These are phyloP conservation scores for Cladosporium cucumerinum DNA, from an alignment of 2,329 filamentous ascomycete species.

Conservation along the genomic window DNA sequence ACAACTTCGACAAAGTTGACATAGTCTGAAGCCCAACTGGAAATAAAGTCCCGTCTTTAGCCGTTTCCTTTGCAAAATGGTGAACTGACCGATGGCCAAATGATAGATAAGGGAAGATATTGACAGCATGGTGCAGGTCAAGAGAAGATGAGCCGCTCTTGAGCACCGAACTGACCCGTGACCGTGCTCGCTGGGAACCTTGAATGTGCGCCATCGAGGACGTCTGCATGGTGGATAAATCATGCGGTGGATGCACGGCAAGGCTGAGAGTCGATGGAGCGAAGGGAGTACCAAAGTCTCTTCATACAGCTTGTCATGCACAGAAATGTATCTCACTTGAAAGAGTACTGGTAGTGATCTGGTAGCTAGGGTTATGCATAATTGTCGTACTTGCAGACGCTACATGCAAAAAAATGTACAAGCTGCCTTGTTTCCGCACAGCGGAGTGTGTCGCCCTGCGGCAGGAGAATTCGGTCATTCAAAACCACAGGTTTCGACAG, in stretches of 20 bases:
- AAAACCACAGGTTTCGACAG: background rate
- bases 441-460: background rate
- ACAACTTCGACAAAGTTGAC: no score
- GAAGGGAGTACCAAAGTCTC: background rate
- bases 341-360: background rate
- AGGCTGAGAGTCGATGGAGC: background rate
- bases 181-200: background rate
- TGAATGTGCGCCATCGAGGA: background rate
- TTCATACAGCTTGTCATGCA: background rate
- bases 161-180: no score
- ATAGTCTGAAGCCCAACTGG: no score
- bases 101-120: background rate
- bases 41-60: background rate
- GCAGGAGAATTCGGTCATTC: background rate
- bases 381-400: background rate
- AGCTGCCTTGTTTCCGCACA: background rate
- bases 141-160: no score
- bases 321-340: background rate
- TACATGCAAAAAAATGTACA: background rate
- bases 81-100: background rate
- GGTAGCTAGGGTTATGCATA: background rate
- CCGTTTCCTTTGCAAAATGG: background rate
- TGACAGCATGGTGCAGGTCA: no score
- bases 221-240: background rate
- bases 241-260: background rate